Percentiles rank a stretch among this genome's conserved stretches.
Evolutionary conservation across 2,329 filamentous ascomycete genomes (phyloP).

Genomic region (Neocucurbitaria cava): DNA sequence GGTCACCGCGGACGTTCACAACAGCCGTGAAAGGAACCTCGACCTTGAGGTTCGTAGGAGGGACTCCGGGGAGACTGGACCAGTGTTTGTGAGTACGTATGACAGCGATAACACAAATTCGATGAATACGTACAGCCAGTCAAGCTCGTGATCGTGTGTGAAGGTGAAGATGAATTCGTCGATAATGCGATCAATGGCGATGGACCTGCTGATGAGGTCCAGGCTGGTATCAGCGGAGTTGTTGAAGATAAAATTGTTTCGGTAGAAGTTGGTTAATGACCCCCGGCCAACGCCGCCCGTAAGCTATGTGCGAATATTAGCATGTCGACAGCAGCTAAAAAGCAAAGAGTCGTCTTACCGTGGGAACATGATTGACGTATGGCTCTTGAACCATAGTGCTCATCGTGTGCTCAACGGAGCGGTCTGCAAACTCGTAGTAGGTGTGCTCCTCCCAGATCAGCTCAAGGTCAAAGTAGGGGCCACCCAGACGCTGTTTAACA

Average conservation of each 20-base stretch:
- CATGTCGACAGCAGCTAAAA: neutral
- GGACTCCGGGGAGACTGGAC: conserved; percentile 17
- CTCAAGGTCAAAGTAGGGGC: conserved; percentile 74
- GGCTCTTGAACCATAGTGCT: conserved; percentile 79
- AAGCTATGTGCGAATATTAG: conserved; percentile 45
- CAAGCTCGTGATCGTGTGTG: conserved; percentile 26
- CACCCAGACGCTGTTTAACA: conserved; percentile 65
- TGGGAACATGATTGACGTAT: conserved; percentile 77
- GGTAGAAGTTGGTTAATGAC: conserved; percentile 69
- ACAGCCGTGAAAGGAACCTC: conserved; percentile 67
- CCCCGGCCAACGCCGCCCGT: conserved; percentile 70
- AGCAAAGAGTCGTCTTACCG: conserved; percentile 35
- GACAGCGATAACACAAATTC: no score
- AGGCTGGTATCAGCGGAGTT: conserved; percentile 71
- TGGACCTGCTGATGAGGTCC: conserved; percentile 72
- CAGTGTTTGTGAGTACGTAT: no score
- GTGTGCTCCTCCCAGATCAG: conserved; percentile 79
- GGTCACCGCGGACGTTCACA: conserved; percentile 70
- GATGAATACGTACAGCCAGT: conserved; percentile 46
- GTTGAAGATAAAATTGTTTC: conserved; percentile 73
- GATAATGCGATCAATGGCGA: conserved; percentile 70
- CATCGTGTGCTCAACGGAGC: conserved; percentile 75
- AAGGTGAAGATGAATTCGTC: conserved; percentile 35
- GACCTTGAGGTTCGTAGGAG: conserved; percentile 48
- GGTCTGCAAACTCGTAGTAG: conserved; percentile 70